phyloP scores from a whole-genome alignment of 2,329 filamentous ascomycete species.

The Fusarium phyllophilum region DNA sequence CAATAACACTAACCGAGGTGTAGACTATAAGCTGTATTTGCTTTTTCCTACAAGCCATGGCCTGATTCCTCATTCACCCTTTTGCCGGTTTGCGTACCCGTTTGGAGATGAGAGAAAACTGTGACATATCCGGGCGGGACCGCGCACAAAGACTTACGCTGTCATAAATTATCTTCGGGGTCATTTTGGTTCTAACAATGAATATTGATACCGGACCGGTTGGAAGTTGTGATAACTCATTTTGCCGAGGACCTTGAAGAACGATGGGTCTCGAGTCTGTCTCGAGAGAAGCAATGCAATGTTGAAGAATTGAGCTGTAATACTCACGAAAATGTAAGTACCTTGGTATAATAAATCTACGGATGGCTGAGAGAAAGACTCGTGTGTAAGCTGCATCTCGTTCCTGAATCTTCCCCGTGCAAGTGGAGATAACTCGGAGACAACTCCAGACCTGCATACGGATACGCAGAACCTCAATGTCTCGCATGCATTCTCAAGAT shows the following conservation, averaged over 20 bases:
- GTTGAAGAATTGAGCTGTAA: not conserved
- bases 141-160: not conserved
- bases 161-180: not conserved
- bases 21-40: conserved; percentile 13
- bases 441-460: not conserved
- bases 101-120: conserved; percentile 22
- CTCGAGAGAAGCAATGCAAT: not conserved
- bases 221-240: not conserved
- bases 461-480: not conserved
- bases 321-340: not conserved
- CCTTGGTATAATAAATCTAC: not conserved
- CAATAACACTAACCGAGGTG: not conserved
- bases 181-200: not conserved
- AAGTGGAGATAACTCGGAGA: conserved; percentile 2
- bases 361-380: not conserved
- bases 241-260: not conserved
- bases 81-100: not conserved
- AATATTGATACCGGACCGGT: not conserved
- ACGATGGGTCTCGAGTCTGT: not conserved
- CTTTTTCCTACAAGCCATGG: conserved; percentile 35
- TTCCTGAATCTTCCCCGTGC: conserved; percentile 7
- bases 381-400: not conserved
- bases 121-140: not conserved
- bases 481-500: not conserved
- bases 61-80: conserved; percentile 19